These are phyloP conservation scores for Rhynchospora pubera DNA, from an alignment of 176 grass and related monocot species.

Conservation along the genomic window DNA sequence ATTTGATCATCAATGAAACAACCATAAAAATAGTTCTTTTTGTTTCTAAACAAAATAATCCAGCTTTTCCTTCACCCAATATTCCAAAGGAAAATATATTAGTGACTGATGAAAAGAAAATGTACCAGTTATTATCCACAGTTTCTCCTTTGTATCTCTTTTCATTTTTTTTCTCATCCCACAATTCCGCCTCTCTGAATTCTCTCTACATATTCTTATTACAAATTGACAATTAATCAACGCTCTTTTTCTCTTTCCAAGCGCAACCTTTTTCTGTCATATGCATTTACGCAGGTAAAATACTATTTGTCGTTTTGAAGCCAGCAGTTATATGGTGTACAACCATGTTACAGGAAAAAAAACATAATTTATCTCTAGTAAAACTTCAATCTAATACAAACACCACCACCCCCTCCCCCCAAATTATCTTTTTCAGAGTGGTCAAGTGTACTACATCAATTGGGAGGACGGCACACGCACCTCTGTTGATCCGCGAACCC, in stretches of 20 bases:
- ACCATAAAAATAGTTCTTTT: not conserved
- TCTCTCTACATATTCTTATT: not conserved
- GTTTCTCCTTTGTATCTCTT: not conserved
- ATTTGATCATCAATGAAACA: constrained; percentile 65
- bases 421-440: constrained; percentile 48
- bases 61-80: not conserved
- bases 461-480: constrained; percentile 84
- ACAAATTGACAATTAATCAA: constrained; percentile 25
- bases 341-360: not conserved
- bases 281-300: not conserved
- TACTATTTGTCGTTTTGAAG: not conserved
- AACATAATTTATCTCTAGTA: not conserved
- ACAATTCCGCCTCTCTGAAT: constrained; percentile 29
- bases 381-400: constrained; percentile 15
- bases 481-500: constrained; percentile 29
- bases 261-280: not conserved
- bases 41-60: not conserved
- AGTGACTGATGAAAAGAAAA: not conserved
- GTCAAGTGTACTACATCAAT: constrained; percentile 96
- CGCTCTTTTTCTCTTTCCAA: not conserved
- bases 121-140: not conserved
- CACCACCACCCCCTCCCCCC: not conserved
- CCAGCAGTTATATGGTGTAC: not conserved
- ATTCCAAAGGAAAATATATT: not conserved
- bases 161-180: constrained; percentile 29